Conservation (phyloP, 2,329 filamentous ascomycete genomes). For the Pseudogymnoascus sp. region DNA sequence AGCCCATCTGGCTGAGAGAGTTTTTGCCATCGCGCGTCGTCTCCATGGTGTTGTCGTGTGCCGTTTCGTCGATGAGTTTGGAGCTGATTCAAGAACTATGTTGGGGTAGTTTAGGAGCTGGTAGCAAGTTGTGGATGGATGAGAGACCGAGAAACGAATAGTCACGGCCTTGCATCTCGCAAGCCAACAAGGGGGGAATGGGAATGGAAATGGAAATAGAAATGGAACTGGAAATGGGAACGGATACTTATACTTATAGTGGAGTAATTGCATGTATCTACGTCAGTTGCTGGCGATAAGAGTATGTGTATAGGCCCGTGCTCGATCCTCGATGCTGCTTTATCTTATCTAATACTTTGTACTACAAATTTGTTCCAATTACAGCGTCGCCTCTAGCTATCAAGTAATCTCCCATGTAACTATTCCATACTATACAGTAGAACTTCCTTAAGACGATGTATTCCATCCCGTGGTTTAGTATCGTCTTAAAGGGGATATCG, state of each 20-base stretch:
- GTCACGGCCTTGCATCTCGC: background rate
- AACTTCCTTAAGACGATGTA: too few relatives aligned
- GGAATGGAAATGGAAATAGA: background rate
- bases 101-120: background rate
- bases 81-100: background rate
- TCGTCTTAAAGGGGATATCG: too few relatives aligned
- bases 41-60: background rate
- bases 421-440: too few relatives aligned
- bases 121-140: background rate
- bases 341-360: background rate
- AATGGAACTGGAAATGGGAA: background rate
- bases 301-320: background rate
- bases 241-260: background rate
- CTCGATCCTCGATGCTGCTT: background rate
- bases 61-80: background rate
- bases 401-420: too few relatives aligned
- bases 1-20: constrained; percentile 40
- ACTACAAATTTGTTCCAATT: too few relatives aligned
- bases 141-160: background rate
- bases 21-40: background rate
- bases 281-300: background rate
- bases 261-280: background rate
- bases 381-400: too few relatives aligned
- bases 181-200: background rate
- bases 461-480: too few relatives aligned